Conservation (phyloP, 192 early-diverging fungal genomes). For the Thamnidium elegans region DNA sequence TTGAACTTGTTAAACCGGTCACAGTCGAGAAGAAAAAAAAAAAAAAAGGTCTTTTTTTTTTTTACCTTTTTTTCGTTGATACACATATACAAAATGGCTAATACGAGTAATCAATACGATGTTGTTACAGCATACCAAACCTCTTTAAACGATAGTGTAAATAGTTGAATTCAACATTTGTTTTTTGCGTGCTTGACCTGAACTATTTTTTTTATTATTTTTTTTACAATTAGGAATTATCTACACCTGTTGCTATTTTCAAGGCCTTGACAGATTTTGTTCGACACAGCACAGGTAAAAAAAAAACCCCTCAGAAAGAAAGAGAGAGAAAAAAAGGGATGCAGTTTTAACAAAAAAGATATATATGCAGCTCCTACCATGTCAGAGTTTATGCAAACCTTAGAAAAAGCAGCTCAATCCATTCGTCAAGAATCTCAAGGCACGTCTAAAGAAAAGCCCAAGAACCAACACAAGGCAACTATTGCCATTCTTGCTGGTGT, state of each 20-base stretch:
- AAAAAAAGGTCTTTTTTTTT: not conserved
- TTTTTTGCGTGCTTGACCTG: too few species aligned
- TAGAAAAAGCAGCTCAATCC: conserved; percentile 59
- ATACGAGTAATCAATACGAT: conserved; percentile 9
- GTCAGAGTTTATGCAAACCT: conserved; percentile 82
- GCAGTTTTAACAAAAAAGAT: not conserved
- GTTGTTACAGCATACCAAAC: conserved; percentile 37
- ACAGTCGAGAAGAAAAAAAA: not conserved
- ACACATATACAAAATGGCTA: not conserved
- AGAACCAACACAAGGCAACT: conserved; percentile 52
- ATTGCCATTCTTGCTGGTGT: conserved; percentile 87
- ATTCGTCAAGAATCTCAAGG: conserved; percentile 61
- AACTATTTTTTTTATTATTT: too few species aligned
- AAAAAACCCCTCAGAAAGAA: not conserved
- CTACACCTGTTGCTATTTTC: conserved; percentile 75
- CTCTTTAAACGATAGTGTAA: conserved; percentile 35
- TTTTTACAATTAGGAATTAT: conserved; percentile 60
- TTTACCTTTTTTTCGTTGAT: too few species aligned
- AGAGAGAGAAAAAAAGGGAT: not conserved
- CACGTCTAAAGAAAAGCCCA: not conserved
- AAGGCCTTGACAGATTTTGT: conserved; percentile 46
- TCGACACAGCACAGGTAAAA: not conserved
- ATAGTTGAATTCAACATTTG: not conserved
- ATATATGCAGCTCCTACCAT: conserved; percentile 71
- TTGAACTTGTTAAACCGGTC: not conserved